Conservation (phyloP, 2,329 filamentous ascomycete species). For the Podosphaera xanthii region DNA sequence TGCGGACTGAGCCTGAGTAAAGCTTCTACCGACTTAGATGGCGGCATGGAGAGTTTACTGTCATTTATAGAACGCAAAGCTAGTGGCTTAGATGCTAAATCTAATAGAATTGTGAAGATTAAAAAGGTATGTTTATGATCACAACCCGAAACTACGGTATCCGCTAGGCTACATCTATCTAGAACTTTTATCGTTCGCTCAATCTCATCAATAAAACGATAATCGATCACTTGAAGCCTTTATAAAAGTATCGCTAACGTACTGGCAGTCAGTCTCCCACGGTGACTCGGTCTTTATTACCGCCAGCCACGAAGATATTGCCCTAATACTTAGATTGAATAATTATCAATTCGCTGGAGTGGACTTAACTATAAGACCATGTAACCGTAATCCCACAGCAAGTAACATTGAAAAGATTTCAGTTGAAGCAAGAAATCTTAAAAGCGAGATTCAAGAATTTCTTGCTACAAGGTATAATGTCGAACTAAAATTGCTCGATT, state of each 20-base stretch:
- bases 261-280: conserved; percentile 41
- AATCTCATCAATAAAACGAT: too few species aligned
- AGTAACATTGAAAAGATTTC: conserved; percentile 20
- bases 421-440: conserved; percentile 33
- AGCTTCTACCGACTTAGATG: conserved; percentile 40
- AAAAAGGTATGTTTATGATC: conserved; percentile 49
- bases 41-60: conserved; percentile 40
- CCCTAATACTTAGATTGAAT: conserved; percentile 44
- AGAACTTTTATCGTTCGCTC: too few species aligned
- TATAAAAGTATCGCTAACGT: conserved; percentile 32
- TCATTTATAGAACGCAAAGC: conserved; percentile 52
- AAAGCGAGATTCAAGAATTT: conserved; percentile 44
- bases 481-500: conserved; percentile 52
- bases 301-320: conserved; percentile 38
- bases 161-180: conserved; percentile 1
- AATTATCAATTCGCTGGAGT: conserved; percentile 45
- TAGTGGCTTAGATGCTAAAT: conserved; percentile 25
- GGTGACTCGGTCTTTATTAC: conserved; percentile 48
- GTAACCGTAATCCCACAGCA: conserved; percentile 5
- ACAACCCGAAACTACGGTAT: conserved; percentile 13
- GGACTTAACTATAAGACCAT: conserved; percentile 30
- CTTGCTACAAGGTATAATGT: conserved; percentile 53
- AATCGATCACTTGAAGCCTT: background rate
- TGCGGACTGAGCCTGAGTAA: conserved; percentile 46
- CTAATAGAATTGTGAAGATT: conserved; percentile 30